Evolutionary conservation across 2,329 filamentous ascomycete species (phyloP), one percentile per base, ranked within the genome.

Genomic region (Drechslerella stenobrocha): DNA sequence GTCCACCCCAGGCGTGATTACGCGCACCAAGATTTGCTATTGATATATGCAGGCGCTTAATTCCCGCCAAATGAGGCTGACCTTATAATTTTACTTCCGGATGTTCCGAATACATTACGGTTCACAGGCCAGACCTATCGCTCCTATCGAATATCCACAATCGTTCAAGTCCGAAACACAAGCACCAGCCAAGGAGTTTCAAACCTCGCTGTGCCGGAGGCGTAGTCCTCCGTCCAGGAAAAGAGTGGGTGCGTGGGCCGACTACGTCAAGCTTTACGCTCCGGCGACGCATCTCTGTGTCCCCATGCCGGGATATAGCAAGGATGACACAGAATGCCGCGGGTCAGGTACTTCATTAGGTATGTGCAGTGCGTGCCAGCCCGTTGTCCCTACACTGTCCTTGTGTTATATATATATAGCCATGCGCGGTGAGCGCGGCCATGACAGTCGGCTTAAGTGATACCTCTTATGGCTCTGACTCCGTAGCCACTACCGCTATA

Each of bases 251-350:
- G 30, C 32, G 2, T 28, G 20, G 2, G 42, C 13, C 26, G 22
- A 48, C 2, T 57, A 28, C 26, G 32, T 50, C 8, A 48, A 57
- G 15, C 11, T 57, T 13, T 50, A 22, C n/a, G 44, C 30, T n/a
- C 53, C 53, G 20, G 44, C 6, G 1, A 37, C 2, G 4, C 1
- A 18, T 1, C 11, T 52, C 2, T 18, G 9, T 2, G 11, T 37
- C 8, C 7, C 15, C 2, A 9, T 4, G n/a, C 34, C 5, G 13
- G 34, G 4, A 6, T 13, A 37, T 8, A 37, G 34, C 34, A n/a
- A n/a, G 13, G 8, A 37, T 37, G 15, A 37, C 4, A n/a, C 6
- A 13, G 7, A 4, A 13, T 15, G n/a, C 7, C 15, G 34, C 6
- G n/a, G 34, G 30, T 6, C 30, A 13, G 30, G 8, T 8, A 37